A percentile compares a stretch with the other conserved stretches of the same genome.
Evolutionary conservation across 1,284 basidiomycete species (phyloP).

Genomic region (Coniferiporia sulphurascens): DNA sequence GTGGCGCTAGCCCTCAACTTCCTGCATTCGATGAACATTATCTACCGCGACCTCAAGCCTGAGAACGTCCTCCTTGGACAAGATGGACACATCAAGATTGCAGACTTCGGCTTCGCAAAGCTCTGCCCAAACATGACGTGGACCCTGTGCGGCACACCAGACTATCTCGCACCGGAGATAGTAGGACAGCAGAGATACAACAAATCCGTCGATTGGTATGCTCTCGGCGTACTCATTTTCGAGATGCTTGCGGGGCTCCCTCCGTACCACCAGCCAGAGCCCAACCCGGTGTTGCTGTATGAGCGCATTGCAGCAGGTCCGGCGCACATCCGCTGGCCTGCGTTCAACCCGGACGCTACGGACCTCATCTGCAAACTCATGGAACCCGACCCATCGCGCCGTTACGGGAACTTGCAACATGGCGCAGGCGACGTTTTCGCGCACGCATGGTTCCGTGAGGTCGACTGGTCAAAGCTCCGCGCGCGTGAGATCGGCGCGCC

Average conservation of each 20-base stretch:
- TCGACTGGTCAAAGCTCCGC: slow-evolving; percentile 87
- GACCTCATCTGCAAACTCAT: slow-evolving; percentile 90
- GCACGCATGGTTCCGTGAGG: slow-evolving; percentile 96
- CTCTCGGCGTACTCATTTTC: slow-evolving; percentile 93
- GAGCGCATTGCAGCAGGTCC: slow-evolving; percentile 80
- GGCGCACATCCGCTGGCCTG: slow-evolving; percentile 80
- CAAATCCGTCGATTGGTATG: slow-evolving; percentile 98
- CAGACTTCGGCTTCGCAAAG: slow-evolving; percentile 98
- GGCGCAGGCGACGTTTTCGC: slow-evolving; percentile 95
- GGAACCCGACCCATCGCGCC: slow-evolving; percentile 85
- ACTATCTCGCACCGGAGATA: slow-evolving; percentile 86
- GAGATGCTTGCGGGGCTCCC: slow-evolving; percentile 93
- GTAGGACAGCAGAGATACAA: slow-evolving; percentile 16
- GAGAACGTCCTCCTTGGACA: slow-evolving; percentile 93
- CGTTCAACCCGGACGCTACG: slow-evolving; percentile 79
- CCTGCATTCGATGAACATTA: slow-evolving; percentile 86
- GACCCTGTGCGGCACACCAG: slow-evolving; percentile 97
- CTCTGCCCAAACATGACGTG: slow-evolving; percentile 87
- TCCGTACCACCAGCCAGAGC: slow-evolving; percentile 55
- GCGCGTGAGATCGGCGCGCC: slow-evolving; percentile 78
- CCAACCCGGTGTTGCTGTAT: slow-evolving; percentile 63
- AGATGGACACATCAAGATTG: slow-evolving; percentile 97
- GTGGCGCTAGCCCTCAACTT: slow-evolving; percentile 94
- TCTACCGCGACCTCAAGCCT: slow-evolving; percentile 97
- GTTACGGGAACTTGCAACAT: slow-evolving; percentile 88